Base-by-base conservation (phyloP, 306 rosid species). In the Coriaria nepalensis region DNA sequence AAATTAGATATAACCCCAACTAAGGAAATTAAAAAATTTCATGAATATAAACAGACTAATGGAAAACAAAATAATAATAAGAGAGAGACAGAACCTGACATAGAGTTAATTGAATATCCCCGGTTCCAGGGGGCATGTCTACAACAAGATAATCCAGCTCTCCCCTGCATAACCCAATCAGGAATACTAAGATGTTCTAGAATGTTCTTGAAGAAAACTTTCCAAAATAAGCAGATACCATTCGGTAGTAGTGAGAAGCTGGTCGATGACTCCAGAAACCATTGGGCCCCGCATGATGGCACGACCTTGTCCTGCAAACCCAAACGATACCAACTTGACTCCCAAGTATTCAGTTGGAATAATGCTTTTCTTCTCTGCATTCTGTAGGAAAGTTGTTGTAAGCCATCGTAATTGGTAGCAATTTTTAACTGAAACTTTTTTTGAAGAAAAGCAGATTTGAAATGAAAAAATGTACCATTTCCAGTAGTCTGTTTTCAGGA, bases 111-210 rank as follows among this genome's bases (percentile, higher is more conserved):
- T 90, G 98, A 65, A 85, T 90, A 71, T 90, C 98, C 63, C 96
- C 98, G 37, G 98, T 90, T 75, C 98, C 98, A 35, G 96, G 96
- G 61, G 98, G 98, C 98, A 90, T 90, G 61, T 90, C 98, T 12
- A 90, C 66, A 44, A 90, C 70, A 60, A 90, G 96, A 72, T 90
- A 90, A 75, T 90, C 98, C 69, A 90, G 68, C 73, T 85, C 98
- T 4, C 94, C 96, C 98, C 98, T 90, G 45, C 73, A 73, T 61
- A n/a, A n/a, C n/a, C n/a, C n/a, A n/a, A n/a, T n/a, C n/a, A n/a
- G n/a, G n/a, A n/a, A n/a, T n/a, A n/a, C n/a, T n/a, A 61, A 65
- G 33, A 13, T 12, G 33, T 9, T 39, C 43, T 54, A 36, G 15
- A 32, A 10, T 36, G 48, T 53, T 53, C 53, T 7, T 13, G 54